Conservation (phyloP, 2,329 filamentous ascomycete species). For the Fusarium veterinarium region DNA sequence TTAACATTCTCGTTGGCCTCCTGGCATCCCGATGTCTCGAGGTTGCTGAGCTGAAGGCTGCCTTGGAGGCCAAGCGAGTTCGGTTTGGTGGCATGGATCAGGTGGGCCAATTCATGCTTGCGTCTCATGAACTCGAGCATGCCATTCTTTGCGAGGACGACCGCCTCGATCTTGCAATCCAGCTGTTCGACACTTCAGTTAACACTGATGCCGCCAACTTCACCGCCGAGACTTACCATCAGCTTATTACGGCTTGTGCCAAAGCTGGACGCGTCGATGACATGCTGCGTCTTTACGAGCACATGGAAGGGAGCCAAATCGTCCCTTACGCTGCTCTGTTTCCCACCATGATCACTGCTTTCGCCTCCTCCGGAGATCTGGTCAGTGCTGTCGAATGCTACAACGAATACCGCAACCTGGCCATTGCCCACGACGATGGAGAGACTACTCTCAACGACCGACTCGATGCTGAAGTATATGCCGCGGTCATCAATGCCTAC, state of each 20-base stretch:
- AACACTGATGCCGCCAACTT: slow-evolving; percentile 72
- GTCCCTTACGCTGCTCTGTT: slow-evolving; percentile 85
- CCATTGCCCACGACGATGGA: slow-evolving; percentile 85
- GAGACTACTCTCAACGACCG: slow-evolving; percentile 75
- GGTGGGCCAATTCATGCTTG: slow-evolving; percentile 86
- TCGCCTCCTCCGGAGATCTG: slow-evolving; percentile 83
- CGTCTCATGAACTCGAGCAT: slow-evolving; percentile 87
- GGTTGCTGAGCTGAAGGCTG: slow-evolving; percentile 76
- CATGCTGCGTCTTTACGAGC: slow-evolving; percentile 90
- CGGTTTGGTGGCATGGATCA: slow-evolving; percentile 89
- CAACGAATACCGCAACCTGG: slow-evolving; percentile 90
- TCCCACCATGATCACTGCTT: slow-evolving; percentile 94
- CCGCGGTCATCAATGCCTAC: slow-evolving; percentile 91
- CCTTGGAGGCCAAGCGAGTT: slow-evolving; percentile 82
- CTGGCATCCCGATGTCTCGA: slow-evolving; percentile 85
- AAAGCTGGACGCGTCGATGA: slow-evolving; percentile 82
- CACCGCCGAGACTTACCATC: slow-evolving; percentile 84
- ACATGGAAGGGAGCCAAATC: slow-evolving; percentile 85
- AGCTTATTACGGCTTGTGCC: slow-evolving; percentile 88
- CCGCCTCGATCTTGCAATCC: slow-evolving; percentile 84
- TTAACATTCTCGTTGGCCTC: slow-evolving; percentile 86
- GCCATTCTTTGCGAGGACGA: slow-evolving; percentile 89
- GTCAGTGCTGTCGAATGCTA: slow-evolving; percentile 93
- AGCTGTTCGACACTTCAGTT: slow-evolving; percentile 83
- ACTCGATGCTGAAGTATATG: slow-evolving; percentile 87